Evolutionary conservation across 2,329 filamentous ascomycete genomes (phyloP), one percentile per base, ranked within the genome.

Genomic region (Sporothrix curviconia): DNA sequence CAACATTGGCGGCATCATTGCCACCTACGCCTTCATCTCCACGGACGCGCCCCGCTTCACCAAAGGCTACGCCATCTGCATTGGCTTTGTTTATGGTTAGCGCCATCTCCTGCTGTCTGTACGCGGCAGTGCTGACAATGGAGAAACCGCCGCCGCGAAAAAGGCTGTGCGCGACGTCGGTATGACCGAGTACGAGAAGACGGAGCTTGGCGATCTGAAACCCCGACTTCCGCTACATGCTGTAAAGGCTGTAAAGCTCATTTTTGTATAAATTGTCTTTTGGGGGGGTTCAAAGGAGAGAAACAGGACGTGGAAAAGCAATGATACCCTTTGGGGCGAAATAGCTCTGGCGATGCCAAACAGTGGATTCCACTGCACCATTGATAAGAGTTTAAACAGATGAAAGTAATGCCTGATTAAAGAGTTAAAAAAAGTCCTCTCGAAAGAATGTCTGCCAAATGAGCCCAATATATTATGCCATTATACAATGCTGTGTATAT

Each of bases 1-100:
- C 11, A 92, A 91, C 65, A 83, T 90, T 37, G 88, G 88, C 42
- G 89, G 88, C 25, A 90, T 92, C 66, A 85, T 92, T 60, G 80
- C 88, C 12, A 89, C 87, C 0, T 91, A 84, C 71, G 75, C 82
- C 1, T 90, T 90, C 69, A 66, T 88, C 17, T 67, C 72, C 24
- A 79, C 75, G 54, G 90, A 96, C 67, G 80, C 81, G 2, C 89
- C 89, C 0, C 68, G 71, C 46, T 95, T 86, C 70, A 80, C 75
- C 7, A 83, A 79, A 1, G 92, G 91, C 0, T 95, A 94, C 71
- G 80, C 79, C 55, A 90, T 96, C 61, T 87, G 84, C 66, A 77
- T 95, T 5, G 83, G 78, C 0, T 95, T 95, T 66, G 80, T 86
- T 8, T n/a, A 79, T 82, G 52, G 68, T 96, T 30, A 86, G 84